Base-by-base conservation (phyloP, 2,329 filamentous ascomycete species). In the Fusarium tricinctum region DNA sequence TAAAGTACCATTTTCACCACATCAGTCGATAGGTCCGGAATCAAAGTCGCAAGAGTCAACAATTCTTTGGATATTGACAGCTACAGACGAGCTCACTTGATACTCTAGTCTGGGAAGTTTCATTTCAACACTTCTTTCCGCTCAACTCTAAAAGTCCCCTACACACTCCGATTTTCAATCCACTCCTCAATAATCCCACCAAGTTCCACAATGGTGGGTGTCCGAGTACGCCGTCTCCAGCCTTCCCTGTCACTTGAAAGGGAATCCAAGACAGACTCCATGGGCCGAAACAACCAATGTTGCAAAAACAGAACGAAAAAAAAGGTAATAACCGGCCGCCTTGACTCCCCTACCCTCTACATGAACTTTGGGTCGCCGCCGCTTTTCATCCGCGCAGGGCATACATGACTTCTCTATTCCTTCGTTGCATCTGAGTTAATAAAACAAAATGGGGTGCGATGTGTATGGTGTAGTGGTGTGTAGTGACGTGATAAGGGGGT, bases 371-470 rank as follows among this genome's bases (percentile, higher is more conserved):
- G 65, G 63, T 75, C 68, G 75, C 78, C 77, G 69, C 73, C 74
- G 75, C 74, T 74, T 71, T 72, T 72, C 69, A 76, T 75, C 68
- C 71, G 65, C 71, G 73, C 73, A 75, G 75, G 74, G 77, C 78
- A 75, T 80, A 81, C 77, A 81, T 80, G 78, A 79, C 70, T 77
- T 78, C 78, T 80, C 78, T 80, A 80, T 80, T 78, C 76, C 79
- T 70, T 78, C 78, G 56, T 74, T 71, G 74, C 70, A 68, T 74
- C 64, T 74, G 65, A 68, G 53, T 68, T 61, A 70, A 58, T 63
- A 75, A 67, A 71, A 62, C 66, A 71, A 66, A 69, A 70, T 71
- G 55, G 61, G 69, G 68, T 72, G 73, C 69, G 66, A 66, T 72
- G 72, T 68, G 68, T 60, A 62, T 57, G 58, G 66, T 70, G 66